These are phyloP conservation scores for Populus tremula DNA, from an alignment of 345 rosid genomes.

Conservation along the genomic window DNA sequence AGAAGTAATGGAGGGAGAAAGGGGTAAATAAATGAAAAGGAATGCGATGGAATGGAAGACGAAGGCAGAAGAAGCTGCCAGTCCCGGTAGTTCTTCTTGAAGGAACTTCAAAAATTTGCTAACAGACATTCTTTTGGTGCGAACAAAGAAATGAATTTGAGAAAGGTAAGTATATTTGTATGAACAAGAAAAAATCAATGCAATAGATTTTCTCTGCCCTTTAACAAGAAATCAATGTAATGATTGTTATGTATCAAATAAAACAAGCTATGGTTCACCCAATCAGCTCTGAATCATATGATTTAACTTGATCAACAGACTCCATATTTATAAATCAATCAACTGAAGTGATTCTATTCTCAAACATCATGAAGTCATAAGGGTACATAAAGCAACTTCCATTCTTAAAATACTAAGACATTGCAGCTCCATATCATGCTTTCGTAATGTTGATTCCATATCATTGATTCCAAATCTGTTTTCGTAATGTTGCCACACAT, in stretches of 20 bases:
- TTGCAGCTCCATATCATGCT: not conserved
- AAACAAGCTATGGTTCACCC: too few relatives aligned
- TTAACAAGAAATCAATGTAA: not conserved
- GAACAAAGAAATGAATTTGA: not conserved
- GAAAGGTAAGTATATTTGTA: not conserved
- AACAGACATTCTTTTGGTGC: not conserved
- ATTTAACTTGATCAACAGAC: too few relatives aligned
- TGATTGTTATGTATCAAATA: not conserved
- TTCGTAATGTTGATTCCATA: too few relatives aligned
- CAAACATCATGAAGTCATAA: not conserved
- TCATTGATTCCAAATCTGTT: not conserved
- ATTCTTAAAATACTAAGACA: not conserved
- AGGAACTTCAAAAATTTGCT: not conserved
- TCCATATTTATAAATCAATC: not conserved
- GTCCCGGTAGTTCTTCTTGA: not conserved
- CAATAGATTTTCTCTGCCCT: not conserved
- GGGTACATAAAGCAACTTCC: too few relatives aligned
- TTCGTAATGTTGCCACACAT: not conserved
- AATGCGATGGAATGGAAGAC: not conserved
- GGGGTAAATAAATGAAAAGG: not conserved
- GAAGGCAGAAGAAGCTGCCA: not conserved
- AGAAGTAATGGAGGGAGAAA: constrained; percentile 3
- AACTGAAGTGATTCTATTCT: not conserved
- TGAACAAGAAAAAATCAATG: not conserved
- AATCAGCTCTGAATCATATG: not conserved